Conservation (phyloP, 2,329 filamentous ascomycete genomes). For the Diaporthe ampelina region DNA sequence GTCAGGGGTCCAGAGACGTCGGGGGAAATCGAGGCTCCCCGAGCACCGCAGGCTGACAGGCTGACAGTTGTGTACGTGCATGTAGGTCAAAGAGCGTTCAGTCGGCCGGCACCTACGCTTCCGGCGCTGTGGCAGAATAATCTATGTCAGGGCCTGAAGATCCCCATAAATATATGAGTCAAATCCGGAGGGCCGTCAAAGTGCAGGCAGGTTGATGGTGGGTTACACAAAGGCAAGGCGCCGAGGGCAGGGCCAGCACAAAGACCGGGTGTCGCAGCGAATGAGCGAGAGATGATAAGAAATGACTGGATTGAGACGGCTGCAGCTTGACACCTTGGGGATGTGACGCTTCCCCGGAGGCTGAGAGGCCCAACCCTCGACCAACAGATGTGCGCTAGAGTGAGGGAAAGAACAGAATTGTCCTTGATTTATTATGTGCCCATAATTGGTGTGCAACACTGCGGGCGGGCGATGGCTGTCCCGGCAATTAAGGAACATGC, state of each 20-base stretch:
- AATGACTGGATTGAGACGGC: constrained; percentile 34
- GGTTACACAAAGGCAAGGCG: constrained; percentile 1
- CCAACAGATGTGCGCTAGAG: not conserved
- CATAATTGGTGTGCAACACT: not conserved
- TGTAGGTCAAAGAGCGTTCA: not conserved
- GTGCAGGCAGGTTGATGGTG: not conserved
- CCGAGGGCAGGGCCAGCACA: not conserved
- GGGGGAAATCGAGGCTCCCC: not conserved
- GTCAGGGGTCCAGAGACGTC: not conserved
- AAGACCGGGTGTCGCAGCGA: constrained; percentile 13
- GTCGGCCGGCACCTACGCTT: constrained; percentile 27
- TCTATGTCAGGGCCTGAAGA: constrained; percentile 13
- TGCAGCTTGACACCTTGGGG: constrained; percentile 29
- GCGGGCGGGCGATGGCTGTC: not conserved
- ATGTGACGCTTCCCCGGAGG: constrained; percentile 24
- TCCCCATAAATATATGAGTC: constrained; percentile 10
- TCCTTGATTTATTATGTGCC: not conserved
- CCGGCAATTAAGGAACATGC: not conserved
- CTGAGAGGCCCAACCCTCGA: not conserved
- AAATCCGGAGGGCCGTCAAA: not conserved
- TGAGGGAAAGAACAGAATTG: not conserved
- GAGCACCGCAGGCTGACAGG: constrained; percentile 13
- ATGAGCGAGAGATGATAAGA: constrained; percentile 38
- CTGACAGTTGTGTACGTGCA: not conserved
- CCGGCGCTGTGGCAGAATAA: constrained; percentile 4